Percentiles rank a stretch among this genome's conserved stretches.
Conservation (phyloP, 345 rosid species). For the Salix exigua region DNA sequence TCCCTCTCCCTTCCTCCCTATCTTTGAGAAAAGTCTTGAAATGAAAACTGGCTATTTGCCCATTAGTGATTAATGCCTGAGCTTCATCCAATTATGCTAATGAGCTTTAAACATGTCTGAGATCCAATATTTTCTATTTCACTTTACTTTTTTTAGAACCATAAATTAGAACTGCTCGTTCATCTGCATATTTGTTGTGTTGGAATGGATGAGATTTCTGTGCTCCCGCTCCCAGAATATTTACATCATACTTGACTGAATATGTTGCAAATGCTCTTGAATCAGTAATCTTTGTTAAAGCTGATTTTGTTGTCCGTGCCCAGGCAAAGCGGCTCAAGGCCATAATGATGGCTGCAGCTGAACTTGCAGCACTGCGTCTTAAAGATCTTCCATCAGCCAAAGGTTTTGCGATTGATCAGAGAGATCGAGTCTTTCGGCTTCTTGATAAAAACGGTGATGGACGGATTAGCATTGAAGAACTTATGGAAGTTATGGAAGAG, state of each 20-base stretch:
- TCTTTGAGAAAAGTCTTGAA: background rate
- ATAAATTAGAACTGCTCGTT: background rate
- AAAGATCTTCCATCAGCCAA: constrained; percentile 63
- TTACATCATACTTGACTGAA: background rate
- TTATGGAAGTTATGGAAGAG: constrained; percentile 96
- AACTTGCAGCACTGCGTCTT: constrained; percentile 86
- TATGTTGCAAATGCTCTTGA: background rate
- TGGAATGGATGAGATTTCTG: background rate
- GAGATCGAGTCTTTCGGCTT: constrained; percentile 66
- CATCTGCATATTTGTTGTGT: background rate
- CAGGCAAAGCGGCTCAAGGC: constrained; percentile 86
- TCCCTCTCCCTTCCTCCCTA: too few relatives aligned
- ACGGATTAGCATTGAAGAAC: constrained; percentile 90
- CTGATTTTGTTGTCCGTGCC: constrained; percentile 2
- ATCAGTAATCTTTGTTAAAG: background rate
- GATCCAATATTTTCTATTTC: background rate
- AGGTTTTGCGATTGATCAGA: constrained; percentile 44
- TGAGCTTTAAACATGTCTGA: background rate
- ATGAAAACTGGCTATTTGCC: background rate
- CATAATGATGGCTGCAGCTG: constrained; percentile 94
- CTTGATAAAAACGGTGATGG: constrained; percentile 91
- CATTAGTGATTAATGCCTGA: too few relatives aligned
- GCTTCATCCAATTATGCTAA: background rate
- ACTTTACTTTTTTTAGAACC: background rate
- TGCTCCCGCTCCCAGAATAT: too few relatives aligned